These are phyloP conservation scores for Candida peoriensis DNA, from an alignment of 805 yeast species.

Conservation along the genomic window DNA sequence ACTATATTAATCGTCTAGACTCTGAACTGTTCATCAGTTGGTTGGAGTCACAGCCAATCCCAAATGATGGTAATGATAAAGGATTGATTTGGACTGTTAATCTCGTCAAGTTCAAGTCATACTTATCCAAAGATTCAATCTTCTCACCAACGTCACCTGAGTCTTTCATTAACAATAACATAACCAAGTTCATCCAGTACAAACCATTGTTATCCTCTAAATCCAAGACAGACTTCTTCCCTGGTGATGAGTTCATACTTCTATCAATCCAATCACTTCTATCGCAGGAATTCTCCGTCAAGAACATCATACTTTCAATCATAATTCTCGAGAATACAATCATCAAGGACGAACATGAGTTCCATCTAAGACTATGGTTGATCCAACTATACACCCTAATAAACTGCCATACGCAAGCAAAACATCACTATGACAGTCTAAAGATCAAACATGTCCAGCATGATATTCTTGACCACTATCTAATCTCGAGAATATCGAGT, in stretches of 20 bases:
- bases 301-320: conserved; percentile 36
- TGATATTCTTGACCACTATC: conserved; percentile 58
- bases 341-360: conserved; percentile 61
- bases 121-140: conserved; percentile 20
- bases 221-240: conserved; percentile 62
- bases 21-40: conserved; percentile 12
- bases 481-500: conserved; percentile 44
- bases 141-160: conserved; percentile 18
- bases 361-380: conserved; percentile 66
- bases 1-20: conserved; percentile 21
- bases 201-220: conserved; percentile 33
- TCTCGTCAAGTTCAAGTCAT: conserved; percentile 43
- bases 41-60: conserved; percentile 21
- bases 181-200: conserved; percentile 36
- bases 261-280: conserved; percentile 41
- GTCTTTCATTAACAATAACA: conserved; percentile 28
- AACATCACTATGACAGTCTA: conserved; percentile 44
- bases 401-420: conserved; percentile 49
- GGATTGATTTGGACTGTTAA: conserved; percentile 32
- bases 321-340: conserved; percentile 55
- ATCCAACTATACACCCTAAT: conserved; percentile 54
- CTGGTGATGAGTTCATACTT: conserved; percentile 62
- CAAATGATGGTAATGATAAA: conserved; percentile 17
- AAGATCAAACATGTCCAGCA: conserved; percentile 71
- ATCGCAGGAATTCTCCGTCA: conserved; percentile 16